phyloP scores from a whole-genome alignment of 352 stramenopile genomes.

The Phytophthora capsici region DNA sequence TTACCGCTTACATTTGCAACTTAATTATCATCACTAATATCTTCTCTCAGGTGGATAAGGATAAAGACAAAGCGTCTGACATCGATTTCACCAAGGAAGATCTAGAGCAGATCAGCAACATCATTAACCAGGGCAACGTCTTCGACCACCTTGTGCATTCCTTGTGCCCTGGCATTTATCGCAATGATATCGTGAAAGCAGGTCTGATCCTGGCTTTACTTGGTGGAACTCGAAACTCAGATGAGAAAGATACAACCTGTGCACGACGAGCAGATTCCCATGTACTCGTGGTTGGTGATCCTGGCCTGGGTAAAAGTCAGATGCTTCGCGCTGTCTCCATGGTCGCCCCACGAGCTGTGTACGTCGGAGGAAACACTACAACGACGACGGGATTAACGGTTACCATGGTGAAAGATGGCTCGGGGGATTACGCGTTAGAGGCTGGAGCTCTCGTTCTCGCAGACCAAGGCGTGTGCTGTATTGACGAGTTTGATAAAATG shows the following conservation, averaged over 20 bases:
- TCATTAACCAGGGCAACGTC: conserved; percentile 88
- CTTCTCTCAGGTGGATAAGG: conserved; percentile 34
- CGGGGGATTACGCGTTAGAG: conserved; percentile 92
- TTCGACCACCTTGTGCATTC: conserved; percentile 96
- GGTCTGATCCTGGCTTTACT: conserved; percentile 96
- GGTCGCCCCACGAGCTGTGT: conserved; percentile 94
- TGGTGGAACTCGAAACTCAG: conserved; percentile 87
- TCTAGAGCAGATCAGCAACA: conserved; percentile 89
- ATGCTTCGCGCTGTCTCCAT: conserved; percentile 93
- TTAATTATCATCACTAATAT: neutral
- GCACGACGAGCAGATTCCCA: conserved; percentile 94
- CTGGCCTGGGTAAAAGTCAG: conserved; percentile 96
- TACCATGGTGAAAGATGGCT: conserved; percentile 94
- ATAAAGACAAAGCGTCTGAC: conserved; percentile 62
- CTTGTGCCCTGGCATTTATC: conserved; percentile 96
- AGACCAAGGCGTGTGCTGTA: conserved; percentile 96
- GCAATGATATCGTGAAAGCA: conserved; percentile 98
- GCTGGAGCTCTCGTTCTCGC: conserved; percentile 93
- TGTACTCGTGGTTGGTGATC: conserved; percentile 96
- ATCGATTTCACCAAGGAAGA: conserved; percentile 92
- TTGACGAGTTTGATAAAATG: conserved; percentile 99
- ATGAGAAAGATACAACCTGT: conserved; percentile 63
- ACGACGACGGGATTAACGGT: conserved; percentile 97
- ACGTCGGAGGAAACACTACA: conserved; percentile 97
- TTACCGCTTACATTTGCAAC: neutral